Conservation (phyloP, 805 yeast species). For the Candida jianshihensis region DNA sequence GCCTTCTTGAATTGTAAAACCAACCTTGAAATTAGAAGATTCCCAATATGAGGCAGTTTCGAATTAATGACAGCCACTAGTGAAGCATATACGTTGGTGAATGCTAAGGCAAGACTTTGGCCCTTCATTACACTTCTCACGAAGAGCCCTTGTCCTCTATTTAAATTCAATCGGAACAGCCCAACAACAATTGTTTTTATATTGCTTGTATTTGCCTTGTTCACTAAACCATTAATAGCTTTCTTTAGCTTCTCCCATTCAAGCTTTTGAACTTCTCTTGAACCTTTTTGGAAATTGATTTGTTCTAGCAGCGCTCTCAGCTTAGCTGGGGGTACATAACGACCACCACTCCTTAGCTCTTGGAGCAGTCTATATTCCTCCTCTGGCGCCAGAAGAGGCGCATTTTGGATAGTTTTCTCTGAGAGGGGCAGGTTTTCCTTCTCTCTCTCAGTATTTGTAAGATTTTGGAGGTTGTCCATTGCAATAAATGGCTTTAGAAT, state of each 20-base stretch:
- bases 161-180: conserved; percentile 50
- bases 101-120: conserved; percentile 34
- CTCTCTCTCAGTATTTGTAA: no score
- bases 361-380: conserved; percentile 31
- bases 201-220: conserved; percentile 38
- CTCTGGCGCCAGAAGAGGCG: conserved; percentile 19
- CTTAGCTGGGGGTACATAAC: conserved; percentile 49
- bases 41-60: conserved; percentile 64
- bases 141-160: conserved; percentile 55
- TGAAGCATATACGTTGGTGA: conserved; percentile 48
- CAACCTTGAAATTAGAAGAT: conserved; percentile 43
- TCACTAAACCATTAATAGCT: conserved; percentile 41
- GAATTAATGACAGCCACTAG: conserved; percentile 56
- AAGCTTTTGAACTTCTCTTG: conserved; percentile 40
- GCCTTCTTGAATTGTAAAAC: conserved; percentile 52
- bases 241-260: conserved; percentile 52
- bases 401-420: no score
- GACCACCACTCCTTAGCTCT: conserved; percentile 35
- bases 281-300: conserved; percentile 22
- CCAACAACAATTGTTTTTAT: conserved; percentile 40
- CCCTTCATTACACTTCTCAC: conserved; percentile 51
- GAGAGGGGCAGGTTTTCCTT: no score
- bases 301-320: conserved; percentile 36
- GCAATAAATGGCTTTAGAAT: no score
- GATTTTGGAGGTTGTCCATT: no score